A percentile compares a stretch with the other conserved stretches of the same genome.
Evolutionary conservation across 2,329 filamentous ascomycete genomes (phyloP).

Genomic region (Leptodontidium sp.): DNA sequence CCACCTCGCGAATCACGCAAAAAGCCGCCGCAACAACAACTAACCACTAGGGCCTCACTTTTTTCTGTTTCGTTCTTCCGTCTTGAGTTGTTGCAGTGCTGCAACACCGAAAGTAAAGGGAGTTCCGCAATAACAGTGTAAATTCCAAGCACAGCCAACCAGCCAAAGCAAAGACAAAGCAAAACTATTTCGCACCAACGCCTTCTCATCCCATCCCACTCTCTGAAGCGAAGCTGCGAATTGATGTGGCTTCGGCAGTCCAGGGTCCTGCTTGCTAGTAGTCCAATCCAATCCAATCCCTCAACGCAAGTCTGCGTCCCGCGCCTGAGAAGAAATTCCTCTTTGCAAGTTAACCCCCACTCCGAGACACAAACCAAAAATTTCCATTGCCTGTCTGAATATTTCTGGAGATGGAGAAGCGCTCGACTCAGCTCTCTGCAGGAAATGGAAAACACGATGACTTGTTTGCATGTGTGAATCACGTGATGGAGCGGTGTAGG

Average conservation of each 20-base stretch:
- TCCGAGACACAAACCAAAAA: background rate
- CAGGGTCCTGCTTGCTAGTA: background rate
- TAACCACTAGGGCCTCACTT: too few species aligned
- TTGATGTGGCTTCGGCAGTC: constrained; percentile 3
- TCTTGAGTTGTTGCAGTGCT: too few species aligned
- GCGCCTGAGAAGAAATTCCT: background rate
- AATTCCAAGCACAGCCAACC: background rate
- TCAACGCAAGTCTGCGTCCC: background rate
- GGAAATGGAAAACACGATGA: background rate
- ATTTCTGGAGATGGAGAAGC: background rate
- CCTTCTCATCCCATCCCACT: background rate
- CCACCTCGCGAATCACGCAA: background rate
- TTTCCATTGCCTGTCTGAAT: background rate
- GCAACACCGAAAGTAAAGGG: background rate
- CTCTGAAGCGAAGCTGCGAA: background rate
- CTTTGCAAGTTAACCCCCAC: background rate
- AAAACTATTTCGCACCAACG: background rate
- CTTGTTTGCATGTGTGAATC: background rate
- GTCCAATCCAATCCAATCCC: background rate
- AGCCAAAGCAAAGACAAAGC: too few species aligned
- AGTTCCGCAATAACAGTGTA: background rate
- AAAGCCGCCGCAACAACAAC: too few species aligned
- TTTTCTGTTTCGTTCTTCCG: too few species aligned
- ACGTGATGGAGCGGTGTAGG: constrained; percentile 10
- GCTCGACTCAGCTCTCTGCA: constrained; percentile 2